Percentiles rank a stretch among this genome's conserved stretches.
Evolutionary conservation across 768 basidiomycete genomes (phyloP).

Genomic region (Pisolithus tinctorius): DNA sequence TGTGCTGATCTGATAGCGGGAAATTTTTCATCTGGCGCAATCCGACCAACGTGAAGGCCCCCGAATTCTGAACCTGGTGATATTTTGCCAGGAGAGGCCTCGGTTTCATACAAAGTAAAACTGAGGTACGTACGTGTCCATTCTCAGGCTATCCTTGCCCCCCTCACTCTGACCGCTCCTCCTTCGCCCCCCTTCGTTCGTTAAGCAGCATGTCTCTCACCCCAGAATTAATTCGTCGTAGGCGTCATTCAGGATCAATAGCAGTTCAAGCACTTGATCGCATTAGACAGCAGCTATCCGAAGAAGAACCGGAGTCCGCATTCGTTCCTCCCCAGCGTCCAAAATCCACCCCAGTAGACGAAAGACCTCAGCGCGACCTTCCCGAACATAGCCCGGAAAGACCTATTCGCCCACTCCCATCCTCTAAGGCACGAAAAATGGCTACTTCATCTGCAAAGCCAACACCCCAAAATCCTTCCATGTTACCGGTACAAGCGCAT

Average conservation of each 20-base stretch:
- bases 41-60: no score
- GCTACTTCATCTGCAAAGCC: slow-evolving; percentile 37
- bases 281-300: slow-evolving; percentile 10
- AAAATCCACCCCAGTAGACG: slow-evolving; percentile 64
- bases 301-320: slow-evolving; percentile 14
- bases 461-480: slow-evolving; percentile 58
- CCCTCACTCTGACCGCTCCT: neutral
- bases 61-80: neutral
- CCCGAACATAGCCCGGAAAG: slow-evolving; percentile 33
- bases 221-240: slow-evolving; percentile 32
- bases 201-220: slow-evolving; percentile 15
- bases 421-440: slow-evolving; percentile 51
- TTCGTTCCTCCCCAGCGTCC: slow-evolving; percentile 57
- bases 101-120: neutral
- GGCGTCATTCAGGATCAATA: slow-evolving; percentile 58
- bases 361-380: slow-evolving; percentile 41
- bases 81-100: neutral
- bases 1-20: neutral
- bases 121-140: neutral
- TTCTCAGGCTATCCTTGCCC: neutral
- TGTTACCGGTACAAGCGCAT: slow-evolving; percentile 79
- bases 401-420: slow-evolving; percentile 59
- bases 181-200: neutral
- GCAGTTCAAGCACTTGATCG: slow-evolving; percentile 29
- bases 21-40: no score